These are phyloP conservation scores for Aspergillus bertholletiae DNA, from an alignment of 495 filamentous ascomycete genomes.

Conservation along the genomic window DNA sequence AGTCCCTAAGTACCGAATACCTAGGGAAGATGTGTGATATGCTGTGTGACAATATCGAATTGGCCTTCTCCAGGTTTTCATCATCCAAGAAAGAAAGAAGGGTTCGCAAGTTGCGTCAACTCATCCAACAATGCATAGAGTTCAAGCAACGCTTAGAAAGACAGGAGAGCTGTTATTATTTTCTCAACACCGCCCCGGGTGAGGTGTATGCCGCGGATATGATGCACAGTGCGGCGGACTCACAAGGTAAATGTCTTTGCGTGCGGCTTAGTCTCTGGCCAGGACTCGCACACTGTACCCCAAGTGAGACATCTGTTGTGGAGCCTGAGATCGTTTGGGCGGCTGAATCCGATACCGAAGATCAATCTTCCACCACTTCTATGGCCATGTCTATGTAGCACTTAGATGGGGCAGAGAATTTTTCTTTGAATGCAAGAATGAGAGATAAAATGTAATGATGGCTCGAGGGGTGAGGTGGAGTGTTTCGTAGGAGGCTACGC, in stretches of 20 bases:
- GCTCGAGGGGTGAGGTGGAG: too few species aligned
- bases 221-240: not conserved
- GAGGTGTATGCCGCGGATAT: not conserved
- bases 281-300: not conserved
- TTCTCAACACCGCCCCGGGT: not conserved
- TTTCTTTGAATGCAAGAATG: too few species aligned
- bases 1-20: not conserved
- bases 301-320: not conserved
- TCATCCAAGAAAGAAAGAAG: not conserved
- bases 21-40: not conserved
- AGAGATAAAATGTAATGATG: too few species aligned
- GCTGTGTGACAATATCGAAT: not conserved
- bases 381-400: too few species aligned
- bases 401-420: too few species aligned
- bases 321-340: not conserved
- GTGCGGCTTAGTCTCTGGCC: not conserved
- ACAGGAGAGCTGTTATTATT: conserved; percentile 15
- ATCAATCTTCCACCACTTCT: too few species aligned
- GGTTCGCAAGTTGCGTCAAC: not conserved
- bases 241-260: not conserved
- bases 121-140: conserved; percentile 9
- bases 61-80: not conserved
- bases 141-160: conserved; percentile 21
- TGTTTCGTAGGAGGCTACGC: too few species aligned
- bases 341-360: not conserved